A percentile compares a stretch with the other conserved stretches of the same genome.
Conservation (phyloP, 1,284 basidiomycete genomes). For the Ganoderma resinaceum region DNA sequence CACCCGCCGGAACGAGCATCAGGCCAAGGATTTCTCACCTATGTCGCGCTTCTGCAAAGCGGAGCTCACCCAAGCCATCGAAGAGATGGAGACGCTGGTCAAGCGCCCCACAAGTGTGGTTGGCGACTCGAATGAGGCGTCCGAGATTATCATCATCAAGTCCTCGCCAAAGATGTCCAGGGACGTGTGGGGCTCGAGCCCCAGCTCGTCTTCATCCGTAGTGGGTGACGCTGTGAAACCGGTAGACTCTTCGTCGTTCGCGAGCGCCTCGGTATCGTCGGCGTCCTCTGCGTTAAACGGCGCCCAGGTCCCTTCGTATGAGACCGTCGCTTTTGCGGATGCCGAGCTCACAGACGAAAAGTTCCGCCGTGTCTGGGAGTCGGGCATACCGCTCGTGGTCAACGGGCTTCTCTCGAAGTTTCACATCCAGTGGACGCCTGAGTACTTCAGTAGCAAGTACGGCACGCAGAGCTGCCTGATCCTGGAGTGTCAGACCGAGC, state of each 20-base stretch:
- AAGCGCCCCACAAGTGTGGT: slow-evolving; percentile 24
- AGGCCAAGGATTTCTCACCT: slow-evolving; percentile 74
- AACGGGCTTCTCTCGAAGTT: slow-evolving; percentile 68
- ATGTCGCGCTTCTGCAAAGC: slow-evolving; percentile 77
- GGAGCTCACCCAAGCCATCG: slow-evolving; percentile 70
- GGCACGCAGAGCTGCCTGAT: slow-evolving; percentile 74
- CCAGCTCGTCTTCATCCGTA: slow-evolving; percentile 17
- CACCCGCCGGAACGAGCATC: slow-evolving; percentile 71
- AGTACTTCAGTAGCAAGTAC: slow-evolving; percentile 79
- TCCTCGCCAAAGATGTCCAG: slow-evolving; percentile 24
- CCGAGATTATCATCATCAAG: slow-evolving; percentile 15
- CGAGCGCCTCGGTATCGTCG: slow-evolving; percentile 27
- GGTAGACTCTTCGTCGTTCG: slow-evolving; percentile 27
- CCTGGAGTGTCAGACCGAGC: slow-evolving; percentile 81
- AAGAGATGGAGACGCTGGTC: slow-evolving; percentile 69
- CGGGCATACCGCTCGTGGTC: slow-evolving; percentile 81
- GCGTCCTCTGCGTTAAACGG: slow-evolving; percentile 25
- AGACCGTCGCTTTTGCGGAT: slow-evolving; percentile 54
- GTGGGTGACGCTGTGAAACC: slow-evolving; percentile 3
- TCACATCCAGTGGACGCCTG: slow-evolving; percentile 80
- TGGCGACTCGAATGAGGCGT: slow-evolving; percentile 17
- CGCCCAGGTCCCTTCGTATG: slow-evolving; percentile 48
- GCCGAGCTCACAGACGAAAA: slow-evolving; percentile 61
- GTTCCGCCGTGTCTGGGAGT: slow-evolving; percentile 77
- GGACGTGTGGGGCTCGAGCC: slow-evolving; percentile 17